These are phyloP conservation scores for Crithidia thermophila DNA, from an alignment of 208 protist genomes.

Conservation along the genomic window DNA sequence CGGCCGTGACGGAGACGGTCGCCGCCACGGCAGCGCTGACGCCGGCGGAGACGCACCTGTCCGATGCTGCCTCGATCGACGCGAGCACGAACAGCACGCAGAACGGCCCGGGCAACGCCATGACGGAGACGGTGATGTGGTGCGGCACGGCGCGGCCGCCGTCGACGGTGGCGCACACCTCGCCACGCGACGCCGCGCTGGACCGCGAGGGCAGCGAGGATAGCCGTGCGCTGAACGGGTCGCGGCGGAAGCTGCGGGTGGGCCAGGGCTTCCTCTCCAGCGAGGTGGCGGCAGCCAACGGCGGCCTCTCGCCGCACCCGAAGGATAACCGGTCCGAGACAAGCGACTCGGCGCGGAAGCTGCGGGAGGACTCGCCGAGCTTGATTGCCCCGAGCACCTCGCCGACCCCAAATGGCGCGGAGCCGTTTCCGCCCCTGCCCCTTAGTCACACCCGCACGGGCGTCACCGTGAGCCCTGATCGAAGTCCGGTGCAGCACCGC, in stretches of 20 bases:
- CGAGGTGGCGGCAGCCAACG: background rate
- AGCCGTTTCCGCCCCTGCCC: background rate
- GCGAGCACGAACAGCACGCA: background rate
- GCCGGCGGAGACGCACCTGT: background rate
- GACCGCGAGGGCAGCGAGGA: background rate
- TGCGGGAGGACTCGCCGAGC: constrained; percentile 5
- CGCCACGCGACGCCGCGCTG: background rate
- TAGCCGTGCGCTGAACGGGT: background rate
- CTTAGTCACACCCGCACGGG: background rate
- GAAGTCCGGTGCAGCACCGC: background rate
- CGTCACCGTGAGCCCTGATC: background rate
- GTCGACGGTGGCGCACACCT: background rate
- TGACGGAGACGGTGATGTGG: constrained; percentile 8
- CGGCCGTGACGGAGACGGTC: background rate
- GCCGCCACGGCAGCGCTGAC: constrained; percentile 2
- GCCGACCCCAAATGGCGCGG: background rate
- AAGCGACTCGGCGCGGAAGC: constrained; percentile 13
- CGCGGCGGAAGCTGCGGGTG: constrained; percentile 2
- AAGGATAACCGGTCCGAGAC: constrained; percentile 1
- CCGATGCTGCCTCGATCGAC: background rate
- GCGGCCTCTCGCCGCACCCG: background rate
- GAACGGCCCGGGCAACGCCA: background rate
- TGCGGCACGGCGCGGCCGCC: background rate
- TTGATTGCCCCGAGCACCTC: background rate
- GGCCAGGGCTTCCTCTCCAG: constrained; percentile 5